Evolutionary conservation across 2,329 filamentous ascomycete species (phyloP), one percentile per base, ranked within the genome.

Genomic region (Aspergillus sp.): DNA sequence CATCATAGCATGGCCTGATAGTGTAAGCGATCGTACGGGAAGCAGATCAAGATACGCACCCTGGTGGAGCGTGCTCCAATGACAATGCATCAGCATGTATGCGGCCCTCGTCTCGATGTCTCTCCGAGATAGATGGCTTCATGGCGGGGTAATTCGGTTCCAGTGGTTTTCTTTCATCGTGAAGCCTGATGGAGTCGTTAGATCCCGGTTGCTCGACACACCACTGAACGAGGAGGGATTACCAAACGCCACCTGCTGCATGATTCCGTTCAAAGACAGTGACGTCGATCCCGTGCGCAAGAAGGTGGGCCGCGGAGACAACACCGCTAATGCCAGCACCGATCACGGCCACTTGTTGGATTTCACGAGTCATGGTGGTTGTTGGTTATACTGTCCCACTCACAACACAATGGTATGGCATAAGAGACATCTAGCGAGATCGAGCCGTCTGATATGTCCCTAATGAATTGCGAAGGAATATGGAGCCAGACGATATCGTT

Each of bases 171-270:
- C 79, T 78, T 58, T 83, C 78, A 62, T 86, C 81, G 63, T 79
- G 84, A 0, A 83, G 68, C 82, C 82, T 81, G 63, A 12, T 28
- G 38, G 2, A 4, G 50, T 36, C 21, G 47, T 62, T 43, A 52
- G 45, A 17, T 13, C 4, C 13, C 32, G 23, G n/a, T 3, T 4
- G 1, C 13, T 21, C 13, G 28, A 36, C 41, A n/a, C 4, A 13
- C 21, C 13, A 30, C 5, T 17, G 13, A 12, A 9, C 5, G 15
- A 30, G 13, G 30, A 21, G 23, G 32, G 66, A 77, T 53, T 74
- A 84, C 85, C 85, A 87, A 28, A 85, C 79, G 13, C 85, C 85
- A 2, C 85, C 85, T n/a, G 80, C 77, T 15, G 74, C 78, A 56
- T 75, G 74, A 4, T 78, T 81, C 57, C 85, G 76, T 63, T 87